Conservation (phyloP, 176 grass and related monocot genomes). For the Musa itinerans region DNA sequence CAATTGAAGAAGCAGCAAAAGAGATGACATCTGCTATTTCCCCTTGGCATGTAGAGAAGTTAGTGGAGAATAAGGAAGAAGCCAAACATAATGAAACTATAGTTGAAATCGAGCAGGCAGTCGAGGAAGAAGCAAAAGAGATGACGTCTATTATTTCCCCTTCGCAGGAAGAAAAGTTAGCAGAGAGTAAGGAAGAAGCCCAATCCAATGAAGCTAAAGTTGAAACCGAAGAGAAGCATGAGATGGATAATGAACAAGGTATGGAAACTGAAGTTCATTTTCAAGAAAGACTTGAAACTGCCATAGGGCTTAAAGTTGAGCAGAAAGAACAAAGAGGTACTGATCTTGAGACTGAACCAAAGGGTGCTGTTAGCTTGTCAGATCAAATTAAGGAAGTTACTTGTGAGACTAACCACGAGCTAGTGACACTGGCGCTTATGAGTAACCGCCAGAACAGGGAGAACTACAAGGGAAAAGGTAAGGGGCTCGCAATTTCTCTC, state of each 20-base stretch:
- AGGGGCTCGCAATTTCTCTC: slow-evolving; percentile 46
- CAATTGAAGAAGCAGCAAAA: neutral
- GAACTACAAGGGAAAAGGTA: slow-evolving; percentile 53
- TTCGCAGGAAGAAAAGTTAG: neutral
- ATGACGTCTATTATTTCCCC: neutral
- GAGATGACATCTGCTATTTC: neutral
- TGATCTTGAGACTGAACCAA: slow-evolving; percentile 23
- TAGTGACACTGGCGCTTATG: slow-evolving; percentile 28
- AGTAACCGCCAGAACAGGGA: slow-evolving; percentile 18
- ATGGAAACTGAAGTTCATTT: neutral
- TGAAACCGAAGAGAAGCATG: neutral
- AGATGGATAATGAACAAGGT: neutral
- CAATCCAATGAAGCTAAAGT: neutral
- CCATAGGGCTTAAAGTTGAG: neutral
- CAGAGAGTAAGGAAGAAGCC: neutral
- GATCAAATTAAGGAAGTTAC: slow-evolving; percentile 21
- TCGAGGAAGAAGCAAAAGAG: neutral
- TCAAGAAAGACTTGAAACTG: neutral
- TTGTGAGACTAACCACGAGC: slow-evolving; percentile 35
- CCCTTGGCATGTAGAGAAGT: neutral
- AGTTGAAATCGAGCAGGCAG: neutral
- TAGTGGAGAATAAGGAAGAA: neutral
- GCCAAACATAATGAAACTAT: neutral
- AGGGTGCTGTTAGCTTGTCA: neutral
- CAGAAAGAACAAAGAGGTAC: slow-evolving; percentile 22